A percentile compares a stretch with the other conserved stretches of the same genome.
phyloP scores from a whole-genome alignment of 345 rosid genomes.

The Populus euphratica region DNA sequence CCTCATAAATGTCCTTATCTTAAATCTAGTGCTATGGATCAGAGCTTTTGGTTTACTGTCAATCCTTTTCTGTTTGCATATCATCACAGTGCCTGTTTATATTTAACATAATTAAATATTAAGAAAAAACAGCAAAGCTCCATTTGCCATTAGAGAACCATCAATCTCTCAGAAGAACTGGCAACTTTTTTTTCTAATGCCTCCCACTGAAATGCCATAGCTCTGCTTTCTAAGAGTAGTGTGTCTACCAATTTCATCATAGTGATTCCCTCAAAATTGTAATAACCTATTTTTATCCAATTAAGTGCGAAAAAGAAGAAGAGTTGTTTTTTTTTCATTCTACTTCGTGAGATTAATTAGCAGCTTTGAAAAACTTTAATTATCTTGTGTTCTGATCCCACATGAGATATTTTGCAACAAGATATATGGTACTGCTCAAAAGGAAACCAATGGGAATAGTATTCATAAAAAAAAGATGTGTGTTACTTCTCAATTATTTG shows the following conservation, averaged over 20 bases:
- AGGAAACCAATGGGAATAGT: neutral
- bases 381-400: neutral
- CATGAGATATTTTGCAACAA: neutral
- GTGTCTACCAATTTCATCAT: conserved; percentile 7
- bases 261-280: neutral
- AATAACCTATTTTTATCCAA: neutral
- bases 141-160: neutral
- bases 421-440: neutral
- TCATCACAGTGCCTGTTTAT: neutral
- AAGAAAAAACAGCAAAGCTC: neutral
- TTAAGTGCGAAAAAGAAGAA: neutral
- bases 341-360: neutral
- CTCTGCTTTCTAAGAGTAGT: conserved; percentile 14
- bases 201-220: conserved; percentile 12
- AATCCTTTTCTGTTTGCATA: neutral
- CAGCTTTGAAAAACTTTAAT: neutral
- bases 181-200: neutral
- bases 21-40: neutral
- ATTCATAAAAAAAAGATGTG: neutral
- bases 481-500: neutral
- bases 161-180: neutral
- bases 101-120: neutral
- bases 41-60: neutral
- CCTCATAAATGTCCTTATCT: neutral
- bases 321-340: neutral